Base-by-base conservation (phyloP, 1,139 yeast genomes). In the Hemisphaericaspora subhashii region DNA sequence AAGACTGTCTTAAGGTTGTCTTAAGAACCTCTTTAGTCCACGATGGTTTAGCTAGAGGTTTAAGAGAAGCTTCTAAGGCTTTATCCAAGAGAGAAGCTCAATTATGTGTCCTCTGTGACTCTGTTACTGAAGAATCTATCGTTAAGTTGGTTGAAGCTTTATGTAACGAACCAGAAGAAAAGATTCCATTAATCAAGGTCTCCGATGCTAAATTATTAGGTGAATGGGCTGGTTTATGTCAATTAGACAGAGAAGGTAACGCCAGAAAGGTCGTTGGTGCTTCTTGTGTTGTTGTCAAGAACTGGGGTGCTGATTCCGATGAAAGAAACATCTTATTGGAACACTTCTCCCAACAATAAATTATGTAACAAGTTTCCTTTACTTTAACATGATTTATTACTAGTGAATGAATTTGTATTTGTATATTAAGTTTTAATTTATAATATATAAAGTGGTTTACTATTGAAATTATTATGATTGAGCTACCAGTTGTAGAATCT, bases 251-350 rank as follows among this genome's bases (percentile, higher is more conserved):
- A 81, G 98, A 92, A 67, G 99, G 98, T 79, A 89, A 90, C 83
- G 97, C 98, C 79, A 89, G 98, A 83, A 92, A 92, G 89, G 98
- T 92, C 65, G 98, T 94, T 72, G 98, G 98, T 79, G 95, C 97
- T 75, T 90, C 98, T 65, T 92, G 96, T 77, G 98, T 92, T 68
- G 98, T 92, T 66, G 89, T 92, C 82, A 89, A 87, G 84, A 85
- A 88, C 94, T 92, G 98, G 98, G 98, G 98, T 86, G 95, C 89
- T 69, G 96, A 90, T 77, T 86, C 98, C 65, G 95, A 85, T 67
- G 98, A 90, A 80, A 90, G 98, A 81, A 79, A 83, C 81, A 86
- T 88, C 76, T 85, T 92, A 73, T 83, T 92, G 75, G 95, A 89
- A 77, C 92, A 88, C 83, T 89, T 92, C 76, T 84, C 95, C 66